Conservation (phyloP, 306 rosid genomes). For the Vicia faba region DNA sequence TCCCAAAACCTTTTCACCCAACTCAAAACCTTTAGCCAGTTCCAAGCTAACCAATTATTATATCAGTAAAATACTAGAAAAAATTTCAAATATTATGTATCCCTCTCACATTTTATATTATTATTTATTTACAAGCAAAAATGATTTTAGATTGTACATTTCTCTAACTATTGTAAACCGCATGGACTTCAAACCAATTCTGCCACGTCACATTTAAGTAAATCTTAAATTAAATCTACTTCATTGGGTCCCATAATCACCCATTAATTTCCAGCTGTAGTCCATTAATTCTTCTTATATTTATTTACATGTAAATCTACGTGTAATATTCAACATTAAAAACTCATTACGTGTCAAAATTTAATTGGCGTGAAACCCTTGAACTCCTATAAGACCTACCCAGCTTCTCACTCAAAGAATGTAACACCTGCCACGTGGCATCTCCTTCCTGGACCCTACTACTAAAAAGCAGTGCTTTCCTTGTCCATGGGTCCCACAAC, state of each 20-base stretch:
- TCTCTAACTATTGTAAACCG: constrained; percentile 23
- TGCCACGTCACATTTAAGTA: constrained; percentile 37
- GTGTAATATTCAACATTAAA: neutral
- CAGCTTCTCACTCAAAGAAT: constrained; percentile 49
- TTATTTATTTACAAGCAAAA: constrained; percentile 36
- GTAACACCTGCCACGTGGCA: constrained; percentile 87
- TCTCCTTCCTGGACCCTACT: constrained; percentile 62
- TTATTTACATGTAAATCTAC: neutral
- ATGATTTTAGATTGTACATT: constrained; percentile 1
- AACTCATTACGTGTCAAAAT: constrained; percentile 33
- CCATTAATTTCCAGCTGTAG: constrained; percentile 56
- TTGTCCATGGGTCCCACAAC: constrained; percentile 60
- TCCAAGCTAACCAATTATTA: neutral
- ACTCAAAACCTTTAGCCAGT: constrained; percentile 22
- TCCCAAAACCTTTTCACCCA: constrained; percentile 7
- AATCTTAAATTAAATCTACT: neutral
- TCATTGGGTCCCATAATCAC: constrained; percentile 8
- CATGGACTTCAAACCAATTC: constrained; percentile 15
- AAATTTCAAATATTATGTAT: neutral
- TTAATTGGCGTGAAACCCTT: constrained; percentile 51
- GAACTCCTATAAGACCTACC: constrained; percentile 54
- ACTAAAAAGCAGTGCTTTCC: constrained; percentile 65
- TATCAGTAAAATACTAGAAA: neutral
- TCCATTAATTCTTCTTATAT: constrained; percentile 22
- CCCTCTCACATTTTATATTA: too few species aligned